Conservation (phyloP, 768 basidiomycete species). For the Naganishia kalamii region DNA sequence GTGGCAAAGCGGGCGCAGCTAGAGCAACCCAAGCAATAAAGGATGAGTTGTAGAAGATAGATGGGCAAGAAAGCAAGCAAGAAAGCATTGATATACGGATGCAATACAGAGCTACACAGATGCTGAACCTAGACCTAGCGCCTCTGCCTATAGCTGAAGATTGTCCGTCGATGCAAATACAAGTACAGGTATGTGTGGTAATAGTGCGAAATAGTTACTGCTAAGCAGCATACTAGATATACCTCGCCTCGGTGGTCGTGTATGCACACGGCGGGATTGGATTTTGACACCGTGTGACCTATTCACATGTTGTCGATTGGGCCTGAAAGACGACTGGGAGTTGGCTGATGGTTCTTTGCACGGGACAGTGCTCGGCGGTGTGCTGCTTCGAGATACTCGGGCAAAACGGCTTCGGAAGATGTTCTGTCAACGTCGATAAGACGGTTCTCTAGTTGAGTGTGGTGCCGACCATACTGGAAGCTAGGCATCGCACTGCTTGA, state of each 20-base stretch:
- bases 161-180: not conserved
- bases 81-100: not conserved
- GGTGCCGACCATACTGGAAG: not conserved
- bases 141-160: no score
- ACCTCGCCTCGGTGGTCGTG: no score
- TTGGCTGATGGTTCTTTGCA: not conserved
- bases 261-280: no score
- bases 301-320: not conserved
- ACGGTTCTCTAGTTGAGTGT: not conserved
- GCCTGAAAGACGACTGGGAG: not conserved
- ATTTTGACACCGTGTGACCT: not conserved
- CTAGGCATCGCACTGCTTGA: not conserved
- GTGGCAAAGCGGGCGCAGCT: constrained; percentile 1
- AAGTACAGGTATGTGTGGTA: not conserved
- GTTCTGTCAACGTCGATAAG: not conserved
- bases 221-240: no score
- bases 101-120: not conserved
- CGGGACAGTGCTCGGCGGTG: not conserved
- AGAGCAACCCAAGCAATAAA: constrained; percentile 2
- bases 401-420: not conserved
- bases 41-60: constrained; percentile 3
- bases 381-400: constrained; percentile 1
- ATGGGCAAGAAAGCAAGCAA: not conserved
- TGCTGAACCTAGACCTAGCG: not conserved
- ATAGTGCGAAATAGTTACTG: no score